Evolutionary conservation across 495 filamentous ascomycete genomes (phyloP), one percentile per base, ranked within the genome.

Genomic region (Daldinia vernicosa): DNA sequence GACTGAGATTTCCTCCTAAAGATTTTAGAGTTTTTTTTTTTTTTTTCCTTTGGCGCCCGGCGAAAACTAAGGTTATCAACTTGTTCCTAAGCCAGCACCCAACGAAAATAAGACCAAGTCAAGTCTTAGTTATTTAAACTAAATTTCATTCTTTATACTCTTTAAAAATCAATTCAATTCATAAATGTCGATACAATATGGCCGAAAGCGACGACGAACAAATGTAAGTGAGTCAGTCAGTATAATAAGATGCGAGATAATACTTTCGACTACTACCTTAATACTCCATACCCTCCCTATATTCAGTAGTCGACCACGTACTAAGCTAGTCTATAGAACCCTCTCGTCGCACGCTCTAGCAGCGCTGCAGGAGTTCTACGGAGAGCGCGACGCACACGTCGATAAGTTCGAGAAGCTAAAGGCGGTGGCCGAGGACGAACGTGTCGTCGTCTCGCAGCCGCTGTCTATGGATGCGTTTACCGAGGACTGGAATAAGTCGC

Each of bases 401-500:
- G 83, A 87, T 63, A 83, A 88, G 55, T 92, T 94, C 66, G 87
- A 90, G 71, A 89, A 88, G 68, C 71, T 76, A 39, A 83, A 78
- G 82, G 84, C 65, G 40, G 83, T 77, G 35, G 83, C 79, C n/a
- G 86, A 82, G 76, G 79, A 80, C 67, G 80, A 72, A 62, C 80
- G 79, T 65, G 72, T 59, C 6, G 62, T 24, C 32, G 17, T 6
- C 53, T 47, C 52, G 27, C 74, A 79, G 22, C 75, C 79, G 40
- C 66, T 91, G 32, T 88, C 85, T 6, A 95, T 95, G 84, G 89
- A 91, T 3, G 81, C 85, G 14, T 95, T 95, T 76, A 80, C 82
- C 0, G 92, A 95, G 80, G 90, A 94, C 76, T 95, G 92, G 92
- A 91, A 94, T 63, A 85, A 90, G 62, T 89, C 86, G 60, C 92